phyloP scores from a whole-genome alignment of 768 basidiomycete species.

The Leccinum boreale region DNA sequence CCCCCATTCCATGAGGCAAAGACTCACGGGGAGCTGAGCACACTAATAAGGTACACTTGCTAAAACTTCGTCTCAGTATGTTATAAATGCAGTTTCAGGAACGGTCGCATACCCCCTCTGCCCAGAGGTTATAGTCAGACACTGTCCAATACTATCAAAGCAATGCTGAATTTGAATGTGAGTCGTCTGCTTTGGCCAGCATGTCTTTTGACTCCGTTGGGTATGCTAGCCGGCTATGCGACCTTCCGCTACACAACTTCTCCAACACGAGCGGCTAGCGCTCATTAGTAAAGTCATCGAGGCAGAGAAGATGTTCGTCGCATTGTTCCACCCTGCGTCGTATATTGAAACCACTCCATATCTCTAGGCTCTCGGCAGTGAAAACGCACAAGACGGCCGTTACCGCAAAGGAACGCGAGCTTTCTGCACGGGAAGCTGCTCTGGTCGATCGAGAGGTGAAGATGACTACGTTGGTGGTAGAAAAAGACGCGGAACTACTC shows the following conservation, averaged over 20 bases:
- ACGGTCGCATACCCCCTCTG: conserved; percentile 87
- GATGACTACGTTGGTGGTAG: conserved; percentile 41
- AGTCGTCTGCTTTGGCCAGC: conserved; percentile 16
- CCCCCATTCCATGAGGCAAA: conserved; percentile 94
- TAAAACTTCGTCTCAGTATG: background rate
- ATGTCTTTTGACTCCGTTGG: background rate
- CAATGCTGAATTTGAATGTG: conserved; percentile 86
- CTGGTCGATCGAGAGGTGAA: conserved; percentile 56
- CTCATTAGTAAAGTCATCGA: conserved; percentile 70
- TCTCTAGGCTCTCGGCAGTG: conserved; percentile 55
- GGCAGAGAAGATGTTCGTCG: conserved; percentile 69
- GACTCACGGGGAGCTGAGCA: conserved; percentile 82
- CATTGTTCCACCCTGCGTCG: background rate
- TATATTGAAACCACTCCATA: background rate
- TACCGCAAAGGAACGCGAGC: conserved; percentile 60
- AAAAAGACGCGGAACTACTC: conserved; percentile 61
- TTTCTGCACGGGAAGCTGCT: conserved; percentile 52
- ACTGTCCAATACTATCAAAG: conserved; percentile 70
- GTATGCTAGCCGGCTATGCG: conserved; percentile 73
- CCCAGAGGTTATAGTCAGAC: conserved; percentile 79
- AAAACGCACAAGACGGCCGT: conserved; percentile 60
- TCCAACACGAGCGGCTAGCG: conserved; percentile 75
- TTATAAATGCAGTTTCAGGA: conserved; percentile 38
- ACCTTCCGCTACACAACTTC: conserved; percentile 75
- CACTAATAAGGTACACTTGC: conserved; percentile 67